Base-by-base conservation (phyloP, 2,329 filamentous ascomycete species). In the Xylariaceae sp. region DNA sequence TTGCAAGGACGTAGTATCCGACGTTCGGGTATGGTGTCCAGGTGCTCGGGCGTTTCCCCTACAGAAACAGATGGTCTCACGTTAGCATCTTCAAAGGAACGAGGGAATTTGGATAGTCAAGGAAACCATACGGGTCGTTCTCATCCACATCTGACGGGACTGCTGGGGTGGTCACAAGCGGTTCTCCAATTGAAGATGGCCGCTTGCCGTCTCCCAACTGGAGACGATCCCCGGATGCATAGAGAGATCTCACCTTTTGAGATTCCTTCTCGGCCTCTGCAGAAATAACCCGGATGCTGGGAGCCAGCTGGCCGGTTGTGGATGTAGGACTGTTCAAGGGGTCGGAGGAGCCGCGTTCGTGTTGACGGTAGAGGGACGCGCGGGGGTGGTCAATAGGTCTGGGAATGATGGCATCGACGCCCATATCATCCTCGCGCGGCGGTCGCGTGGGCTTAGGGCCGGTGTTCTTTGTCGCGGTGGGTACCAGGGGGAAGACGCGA, bases 161-260 rank as follows among this genome's bases (percentile, higher is more conserved):
- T 65, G 78, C 74, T 58, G 64, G 68, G 59, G 70, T 71, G 55
- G 76, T 70, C 60, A 72, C 71, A 50, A 72, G 65, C 49, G 67
- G 71, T 59, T 73, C 75, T 63, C 67, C 69, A 55, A 61, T 62
- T 37, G 71, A 72, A 61, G 68, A 72, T 61, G 62, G 68, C 55
- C 69, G 65, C 49, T 64, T 69, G 52, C 75, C 74, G 60, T 77
- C 72, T 64, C 77, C 74, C 72, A 72, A 76, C 53, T 66, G 67
- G 65, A 74, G 64, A 65, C 64, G 66, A 62, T 77, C 76, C 67
- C 72, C 73, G 60, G 71, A 71, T 69, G 76, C 73, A 73, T 82
- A 82, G 68, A 82, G 77, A 67, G 77, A 81, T 73, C 78, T 80
- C 74, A 82, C 78, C 74, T 81, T 80, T 76, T 77, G 76, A 69